phyloP scores from a whole-genome alignment of 805 yeast species.

The Jamesozyma hellenica region DNA sequence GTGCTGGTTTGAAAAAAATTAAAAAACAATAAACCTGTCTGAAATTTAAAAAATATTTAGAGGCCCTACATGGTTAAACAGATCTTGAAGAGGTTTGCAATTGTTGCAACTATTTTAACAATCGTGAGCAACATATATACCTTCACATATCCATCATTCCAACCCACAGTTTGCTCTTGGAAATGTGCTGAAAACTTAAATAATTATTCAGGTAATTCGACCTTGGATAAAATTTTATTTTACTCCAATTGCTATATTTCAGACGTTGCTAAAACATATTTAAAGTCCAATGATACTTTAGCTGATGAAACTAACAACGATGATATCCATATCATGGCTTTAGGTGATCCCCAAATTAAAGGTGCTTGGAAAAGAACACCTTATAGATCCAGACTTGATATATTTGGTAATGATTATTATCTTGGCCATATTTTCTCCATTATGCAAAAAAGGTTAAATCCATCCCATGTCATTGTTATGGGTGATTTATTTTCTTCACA shows the following conservation, averaged over 20 bases:
- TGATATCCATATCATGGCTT: constrained; percentile 61
- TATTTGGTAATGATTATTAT: constrained; percentile 81
- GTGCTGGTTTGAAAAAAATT: not conserved
- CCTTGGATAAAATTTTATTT: constrained; percentile 13
- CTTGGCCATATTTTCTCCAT: constrained; percentile 71
- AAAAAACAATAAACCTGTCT: not conserved
- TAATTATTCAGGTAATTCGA: not conserved
- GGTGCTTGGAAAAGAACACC: constrained; percentile 72
- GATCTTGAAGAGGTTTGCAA: constrained; percentile 4
- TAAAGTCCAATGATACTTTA: constrained; percentile 6
- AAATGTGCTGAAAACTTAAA: constrained; percentile 13
- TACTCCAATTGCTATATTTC: constrained; percentile 25
- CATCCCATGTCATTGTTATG: constrained; percentile 77
- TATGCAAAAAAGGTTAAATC: constrained; percentile 54
- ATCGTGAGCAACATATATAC: constrained; percentile 49
- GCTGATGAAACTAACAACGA: constrained; percentile 3
- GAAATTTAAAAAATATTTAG: not conserved
- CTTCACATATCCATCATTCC: constrained; percentile 64
- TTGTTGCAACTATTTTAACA: constrained; percentile 28
- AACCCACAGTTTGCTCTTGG: constrained; percentile 55
- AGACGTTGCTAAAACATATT: constrained; percentile 19
- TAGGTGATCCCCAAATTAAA: constrained; percentile 96
- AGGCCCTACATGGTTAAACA: constrained; percentile 2
- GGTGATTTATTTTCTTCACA: constrained; percentile 92
- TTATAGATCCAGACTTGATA: constrained; percentile 66